phyloP scores from a whole-genome alignment of 768 basidiomycete species.

The Pleurotus tuber-regium region DNA sequence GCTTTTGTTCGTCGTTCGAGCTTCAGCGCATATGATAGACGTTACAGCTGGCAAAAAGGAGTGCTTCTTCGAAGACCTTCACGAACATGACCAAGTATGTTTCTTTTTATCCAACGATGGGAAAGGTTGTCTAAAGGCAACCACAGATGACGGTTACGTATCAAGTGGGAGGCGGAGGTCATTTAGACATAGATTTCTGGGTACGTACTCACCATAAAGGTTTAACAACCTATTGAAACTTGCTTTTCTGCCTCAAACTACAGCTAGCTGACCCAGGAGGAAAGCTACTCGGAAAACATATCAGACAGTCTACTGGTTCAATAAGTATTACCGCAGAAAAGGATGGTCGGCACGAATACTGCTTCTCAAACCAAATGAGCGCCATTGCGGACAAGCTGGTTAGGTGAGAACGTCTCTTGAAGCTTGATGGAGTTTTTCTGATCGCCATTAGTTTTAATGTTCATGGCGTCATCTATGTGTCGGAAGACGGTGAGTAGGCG shows the following conservation, averaged over 20 bases:
- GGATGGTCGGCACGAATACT: conserved; percentile 91
- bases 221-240: too few species aligned
- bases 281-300: conserved; percentile 69
- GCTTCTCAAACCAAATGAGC: conserved; percentile 99
- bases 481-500: conserved; percentile 72
- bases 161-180: conserved; percentile 96
- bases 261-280: conserved; percentile 82
- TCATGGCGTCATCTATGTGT: conserved; percentile 92
- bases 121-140: neutral
- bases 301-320: conserved; percentile 87
- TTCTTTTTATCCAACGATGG: neutral
- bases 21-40: conserved; percentile 68
- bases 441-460: conserved; percentile 81
- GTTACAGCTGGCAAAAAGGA: conserved; percentile 81
- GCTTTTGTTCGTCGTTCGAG: conserved; percentile 38
- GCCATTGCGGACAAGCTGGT: conserved; percentile 94
- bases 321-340: conserved; percentile 81
- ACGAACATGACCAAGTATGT: conserved; percentile 81
- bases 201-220: conserved; percentile 46
- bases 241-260: too few species aligned
- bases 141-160: conserved; percentile 97
- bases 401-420: conserved; percentile 50
- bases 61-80: conserved; percentile 95
- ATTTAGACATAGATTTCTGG: conserved; percentile 98
- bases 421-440: conserved; percentile 5